Evolutionary conservation across 148 eudicot genomes (phyloP), one percentile per base, ranked within the genome.

Genomic region (Vaccinium myrtillus): DNA sequence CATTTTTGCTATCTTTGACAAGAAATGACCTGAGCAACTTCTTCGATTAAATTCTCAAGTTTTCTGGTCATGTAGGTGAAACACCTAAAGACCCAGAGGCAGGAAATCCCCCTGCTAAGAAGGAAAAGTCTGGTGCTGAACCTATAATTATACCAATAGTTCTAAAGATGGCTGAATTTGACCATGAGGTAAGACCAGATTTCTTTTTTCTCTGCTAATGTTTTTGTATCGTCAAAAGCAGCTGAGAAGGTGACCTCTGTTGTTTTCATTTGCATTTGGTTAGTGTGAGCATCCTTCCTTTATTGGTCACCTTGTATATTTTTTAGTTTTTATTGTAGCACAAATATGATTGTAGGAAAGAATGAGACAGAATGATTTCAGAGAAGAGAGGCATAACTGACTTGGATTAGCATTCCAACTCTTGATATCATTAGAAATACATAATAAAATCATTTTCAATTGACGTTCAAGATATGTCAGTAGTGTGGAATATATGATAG

Each of bases 131-230:
- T 85, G 95, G 93, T 67, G 85, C 94, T 88, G 94, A 93, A 91
- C 96, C 99, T 83, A 92, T 97, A 84, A 91, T 97, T 81, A 88
- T 97, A 81, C 99, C 99, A 59, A 92, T 97, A 84, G 97, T 97
- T 84, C 87, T 97, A 85, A 93, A 93, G 89, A 97, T 97, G 99
- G 94, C 98, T 77, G 98, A 97, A 83, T 97, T 97, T 82, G 99
- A 97, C 86, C 99, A 97, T 73, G 94, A 97, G 98, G 99, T 96
- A 80, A 30, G 84, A 78, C 39, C 49, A 77, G 7, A 49, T 61
- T 53, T 54, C 80, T 83, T 71, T 75, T 84, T 61, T 69, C 43
- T 70, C 65, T 25, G 53, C 23, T 4, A 51, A 14, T 75, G 80
- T 59, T 61, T 8, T 32, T 39, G 50, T 58, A 27, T 70, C 30